phyloP scores from a whole-genome alignment of 306 rosid genomes.

The Pterocarpus santalinus region DNA sequence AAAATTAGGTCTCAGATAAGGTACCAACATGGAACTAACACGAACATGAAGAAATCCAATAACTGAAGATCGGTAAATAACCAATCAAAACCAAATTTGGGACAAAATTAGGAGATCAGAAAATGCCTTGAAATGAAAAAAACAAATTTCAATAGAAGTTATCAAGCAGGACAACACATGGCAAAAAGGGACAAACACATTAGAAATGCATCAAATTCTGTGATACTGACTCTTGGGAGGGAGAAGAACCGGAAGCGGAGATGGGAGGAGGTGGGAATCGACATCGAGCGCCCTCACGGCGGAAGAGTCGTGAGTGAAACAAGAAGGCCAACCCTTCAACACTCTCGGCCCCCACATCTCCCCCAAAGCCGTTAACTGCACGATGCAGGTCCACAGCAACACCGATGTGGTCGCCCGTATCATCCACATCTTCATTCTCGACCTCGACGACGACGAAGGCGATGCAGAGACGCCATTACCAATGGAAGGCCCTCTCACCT shows the following conservation, averaged over 20 bases:
- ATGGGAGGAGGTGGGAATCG: conserved; percentile 39
- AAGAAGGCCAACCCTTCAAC: conserved; percentile 99
- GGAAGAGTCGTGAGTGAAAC: conserved; percentile 72
- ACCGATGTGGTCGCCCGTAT: conserved; percentile 90
- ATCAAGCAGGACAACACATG: not conserved
- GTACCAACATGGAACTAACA: not conserved
- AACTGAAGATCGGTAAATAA: not conserved
- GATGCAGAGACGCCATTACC: not conserved
- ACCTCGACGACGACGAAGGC: conserved; percentile 53
- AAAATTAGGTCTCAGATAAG: conserved; percentile 23
- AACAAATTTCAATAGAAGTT: not conserved
- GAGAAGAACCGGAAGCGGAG: conserved; percentile 64
- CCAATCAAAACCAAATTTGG: not conserved
- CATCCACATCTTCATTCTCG: conserved; percentile 92
- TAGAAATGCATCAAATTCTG: not conserved
- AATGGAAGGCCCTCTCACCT: conserved; percentile 49
- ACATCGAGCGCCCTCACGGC: conserved; percentile 47
- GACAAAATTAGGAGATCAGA: not conserved
- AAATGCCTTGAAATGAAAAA: not conserved
- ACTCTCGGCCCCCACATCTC: conserved; percentile 97
- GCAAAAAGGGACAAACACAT: not conserved
- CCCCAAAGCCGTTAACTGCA: conserved; percentile 89
- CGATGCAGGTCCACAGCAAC: conserved; percentile 90
- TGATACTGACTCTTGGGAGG: conserved; percentile 92
- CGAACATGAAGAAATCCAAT: not conserved